These are phyloP conservation scores for Gossypium herbaceum DNA, from an alignment of 345 rosid genomes.

Conservation along the genomic window DNA sequence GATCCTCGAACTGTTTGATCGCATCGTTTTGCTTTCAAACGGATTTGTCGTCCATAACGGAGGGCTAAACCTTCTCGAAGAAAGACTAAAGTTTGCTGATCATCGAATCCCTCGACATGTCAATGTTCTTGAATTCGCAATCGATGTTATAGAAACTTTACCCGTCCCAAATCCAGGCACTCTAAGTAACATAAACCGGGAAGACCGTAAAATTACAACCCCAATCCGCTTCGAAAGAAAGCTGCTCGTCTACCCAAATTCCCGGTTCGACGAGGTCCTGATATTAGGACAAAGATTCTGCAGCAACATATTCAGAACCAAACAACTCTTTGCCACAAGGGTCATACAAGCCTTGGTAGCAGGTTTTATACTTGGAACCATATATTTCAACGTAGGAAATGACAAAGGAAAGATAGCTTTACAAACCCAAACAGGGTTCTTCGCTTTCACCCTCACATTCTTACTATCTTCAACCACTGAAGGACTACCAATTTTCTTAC, in stretches of 20 bases:
- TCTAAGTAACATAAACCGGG: neutral
- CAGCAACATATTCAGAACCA: slow-evolving; percentile 80
- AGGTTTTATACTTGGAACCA: slow-evolving; percentile 16
- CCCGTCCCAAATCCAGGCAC: slow-evolving; percentile 19
- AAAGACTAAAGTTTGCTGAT: slow-evolving; percentile 52
- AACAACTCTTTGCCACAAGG: slow-evolving; percentile 45
- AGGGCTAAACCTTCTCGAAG: slow-evolving; percentile 44
- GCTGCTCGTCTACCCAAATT: slow-evolving; percentile 38
- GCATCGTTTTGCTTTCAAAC: slow-evolving; percentile 63
- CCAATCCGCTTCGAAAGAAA: slow-evolving; percentile 26
- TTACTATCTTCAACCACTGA: slow-evolving; percentile 82
- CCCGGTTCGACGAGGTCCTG: slow-evolving; percentile 46
- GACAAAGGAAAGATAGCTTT: slow-evolving; percentile 37
- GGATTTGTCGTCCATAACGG: slow-evolving; percentile 65
- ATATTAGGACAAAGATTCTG: slow-evolving; percentile 74
- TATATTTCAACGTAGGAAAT: slow-evolving; percentile 61
- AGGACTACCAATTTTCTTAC: slow-evolving; percentile 81
- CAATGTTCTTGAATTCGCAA: slow-evolving; percentile 83
- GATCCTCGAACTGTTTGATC: slow-evolving; percentile 63
- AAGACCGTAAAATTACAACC: neutral
- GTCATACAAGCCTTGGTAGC: slow-evolving; percentile 5
- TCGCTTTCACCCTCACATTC: slow-evolving; percentile 85
- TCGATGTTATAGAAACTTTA: slow-evolving; percentile 55
- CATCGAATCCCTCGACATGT: slow-evolving; percentile 59
- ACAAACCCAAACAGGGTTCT: slow-evolving; percentile 70